Evolutionary conservation across 2,329 filamentous ascomycete species (phyloP).

Genomic region (Fusarium torreyae): DNA sequence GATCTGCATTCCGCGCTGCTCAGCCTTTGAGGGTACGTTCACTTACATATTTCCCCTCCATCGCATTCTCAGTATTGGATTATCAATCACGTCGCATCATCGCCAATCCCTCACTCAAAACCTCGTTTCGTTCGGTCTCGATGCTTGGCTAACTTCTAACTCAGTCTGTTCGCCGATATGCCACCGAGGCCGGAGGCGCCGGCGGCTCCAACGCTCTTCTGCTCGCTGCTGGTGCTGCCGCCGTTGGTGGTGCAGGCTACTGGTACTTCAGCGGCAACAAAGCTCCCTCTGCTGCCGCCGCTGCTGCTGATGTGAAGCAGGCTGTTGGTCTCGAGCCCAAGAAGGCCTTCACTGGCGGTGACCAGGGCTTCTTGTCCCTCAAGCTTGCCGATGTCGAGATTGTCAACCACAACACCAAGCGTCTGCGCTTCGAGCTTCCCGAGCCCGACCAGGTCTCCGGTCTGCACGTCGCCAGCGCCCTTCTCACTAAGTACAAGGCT

Average conservation of each 20-base stretch:
- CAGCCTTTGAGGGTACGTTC: slow-evolving; percentile 75
- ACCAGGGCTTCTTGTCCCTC: slow-evolving; percentile 89
- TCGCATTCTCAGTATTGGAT: slow-evolving; percentile 14
- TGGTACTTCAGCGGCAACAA: slow-evolving; percentile 68
- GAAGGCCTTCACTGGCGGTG: slow-evolving; percentile 80
- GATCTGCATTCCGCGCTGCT: slow-evolving; percentile 74
- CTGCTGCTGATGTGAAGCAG: slow-evolving; percentile 64
- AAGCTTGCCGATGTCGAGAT: slow-evolving; percentile 83
- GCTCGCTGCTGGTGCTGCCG: slow-evolving; percentile 72
- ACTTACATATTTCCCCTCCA: slow-evolving; percentile 7
- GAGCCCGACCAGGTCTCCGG: slow-evolving; percentile 89
- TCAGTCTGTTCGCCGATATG: slow-evolving; percentile 74
- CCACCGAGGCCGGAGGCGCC: slow-evolving; percentile 71
- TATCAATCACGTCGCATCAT: slow-evolving; percentile 28
- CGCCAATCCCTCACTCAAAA: slow-evolving; percentile 2
- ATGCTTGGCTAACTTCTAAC: slow-evolving; percentile 52
- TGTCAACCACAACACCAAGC: slow-evolving; percentile 96
- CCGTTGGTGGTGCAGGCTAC: slow-evolving; percentile 70
- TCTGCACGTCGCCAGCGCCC: slow-evolving; percentile 84
- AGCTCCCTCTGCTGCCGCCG: slow-evolving; percentile 63
- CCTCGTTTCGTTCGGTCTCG: not conserved
- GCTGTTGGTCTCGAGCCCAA: slow-evolving; percentile 69
- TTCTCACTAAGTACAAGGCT: slow-evolving; percentile 93
- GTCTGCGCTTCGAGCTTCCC: slow-evolving; percentile 87
- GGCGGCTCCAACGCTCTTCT: slow-evolving; percentile 72